Percentiles rank a stretch among this genome's conserved stretches.
phyloP scores from a whole-genome alignment of 1,284 basidiomycete species.

The Sporisorium scitamineum region DNA sequence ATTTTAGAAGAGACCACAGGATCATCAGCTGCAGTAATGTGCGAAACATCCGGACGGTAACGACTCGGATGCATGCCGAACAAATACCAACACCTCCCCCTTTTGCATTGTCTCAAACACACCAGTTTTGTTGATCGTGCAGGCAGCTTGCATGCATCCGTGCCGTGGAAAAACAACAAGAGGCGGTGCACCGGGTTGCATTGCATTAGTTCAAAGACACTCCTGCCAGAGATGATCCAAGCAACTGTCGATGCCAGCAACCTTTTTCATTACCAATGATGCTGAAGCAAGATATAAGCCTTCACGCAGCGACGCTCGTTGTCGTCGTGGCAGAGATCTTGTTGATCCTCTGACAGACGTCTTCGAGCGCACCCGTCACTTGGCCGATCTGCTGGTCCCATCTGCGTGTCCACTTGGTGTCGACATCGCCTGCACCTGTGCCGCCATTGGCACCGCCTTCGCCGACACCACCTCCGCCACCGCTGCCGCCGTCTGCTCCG shows the following conservation, averaged over 20 bases:
- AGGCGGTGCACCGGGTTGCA: too few species aligned
- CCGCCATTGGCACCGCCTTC: slow-evolving; percentile 15
- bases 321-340: slow-evolving; percentile 23
- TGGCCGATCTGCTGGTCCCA: slow-evolving; percentile 56
- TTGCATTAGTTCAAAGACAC: too few species aligned
- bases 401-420: slow-evolving; percentile 43
- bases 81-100: background rate
- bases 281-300: too few species aligned
- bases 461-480: slow-evolving; percentile 8
- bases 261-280: background rate
- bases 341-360: slow-evolving; percentile 51
- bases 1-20: too few species aligned
- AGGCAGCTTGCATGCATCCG: background rate
- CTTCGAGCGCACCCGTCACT: slow-evolving; percentile 48
- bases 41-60: too few species aligned
- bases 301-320: slow-evolving; percentile 3
- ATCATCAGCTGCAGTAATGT: too few species aligned
- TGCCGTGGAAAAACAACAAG: background rate
- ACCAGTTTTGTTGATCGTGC: too few species aligned
- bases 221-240: background rate
- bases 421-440: slow-evolving; percentile 24
- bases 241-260: background rate
- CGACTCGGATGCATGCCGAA: background rate
- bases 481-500: slow-evolving; percentile 13
- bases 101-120: too few species aligned